Conservation (phyloP, 768 basidiomycete species). For the Phanerochaete carnosa region DNA sequence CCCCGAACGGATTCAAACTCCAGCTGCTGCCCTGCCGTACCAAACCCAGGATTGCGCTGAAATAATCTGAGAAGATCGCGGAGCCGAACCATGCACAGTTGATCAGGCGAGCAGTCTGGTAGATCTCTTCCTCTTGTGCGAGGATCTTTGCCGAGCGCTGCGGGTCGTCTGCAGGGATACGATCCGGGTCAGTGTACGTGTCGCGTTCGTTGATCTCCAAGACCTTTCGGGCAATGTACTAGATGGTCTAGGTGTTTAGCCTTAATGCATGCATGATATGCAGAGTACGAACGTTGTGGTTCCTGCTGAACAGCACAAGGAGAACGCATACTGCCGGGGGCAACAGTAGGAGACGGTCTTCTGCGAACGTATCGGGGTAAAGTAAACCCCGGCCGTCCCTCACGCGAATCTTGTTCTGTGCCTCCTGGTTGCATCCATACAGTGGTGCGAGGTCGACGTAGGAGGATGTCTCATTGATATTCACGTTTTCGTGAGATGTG, state of each 20-base stretch:
- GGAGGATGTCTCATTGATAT: constrained; percentile 81
- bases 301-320: constrained; percentile 87
- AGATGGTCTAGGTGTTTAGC: background rate
- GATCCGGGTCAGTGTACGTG: constrained; percentile 54
- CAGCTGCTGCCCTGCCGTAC: constrained; percentile 72
- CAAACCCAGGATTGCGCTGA: constrained; percentile 77
- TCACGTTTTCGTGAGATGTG: constrained; percentile 61
- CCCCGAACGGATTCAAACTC: constrained; percentile 73
- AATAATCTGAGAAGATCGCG: constrained; percentile 82
- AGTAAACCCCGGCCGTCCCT: constrained; percentile 65
- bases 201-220: constrained; percentile 80
- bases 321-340: constrained; percentile 73
- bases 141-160: constrained; percentile 30
- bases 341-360: constrained; percentile 74
- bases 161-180: constrained; percentile 28
- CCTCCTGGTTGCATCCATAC: constrained; percentile 69
- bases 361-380: constrained; percentile 71
- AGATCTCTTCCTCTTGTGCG: constrained; percentile 52
- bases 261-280: background rate
- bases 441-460: constrained; percentile 84
- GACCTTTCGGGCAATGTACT: constrained; percentile 80
- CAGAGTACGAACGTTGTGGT: constrained; percentile 66
- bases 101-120: constrained; percentile 74
- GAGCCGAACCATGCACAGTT: constrained; percentile 81
- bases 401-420: constrained; percentile 53